phyloP scores from a whole-genome alignment of 1,284 basidiomycete species.

The Ustilago trichophora region DNA sequence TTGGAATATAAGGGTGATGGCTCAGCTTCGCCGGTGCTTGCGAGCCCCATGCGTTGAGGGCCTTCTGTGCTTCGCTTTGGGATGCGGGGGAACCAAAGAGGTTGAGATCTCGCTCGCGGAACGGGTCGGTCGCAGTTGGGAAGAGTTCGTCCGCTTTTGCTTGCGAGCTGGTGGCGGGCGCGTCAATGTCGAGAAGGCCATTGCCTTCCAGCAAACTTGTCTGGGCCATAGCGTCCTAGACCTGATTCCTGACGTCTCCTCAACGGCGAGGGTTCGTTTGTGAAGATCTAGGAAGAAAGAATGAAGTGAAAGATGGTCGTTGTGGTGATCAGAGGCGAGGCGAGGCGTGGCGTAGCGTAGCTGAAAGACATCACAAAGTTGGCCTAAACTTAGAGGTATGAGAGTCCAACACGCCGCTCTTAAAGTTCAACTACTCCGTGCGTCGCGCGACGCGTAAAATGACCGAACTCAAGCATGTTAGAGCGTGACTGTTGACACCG shows the following conservation, averaged over 20 bases:
- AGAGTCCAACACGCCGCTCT: conserved; percentile 28
- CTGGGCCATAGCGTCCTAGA: conserved; percentile 11
- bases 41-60: conserved; percentile 34
- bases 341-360: neutral
- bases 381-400: neutral
- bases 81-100: conserved; percentile 12
- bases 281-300: neutral
- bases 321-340: conserved; percentile 3
- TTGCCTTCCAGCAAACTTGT: conserved; percentile 26
- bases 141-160: conserved; percentile 31
- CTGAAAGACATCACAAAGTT: neutral
- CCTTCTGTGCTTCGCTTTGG: conserved; percentile 38
- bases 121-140: conserved; percentile 6
- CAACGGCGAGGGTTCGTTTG: neutral
- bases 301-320: neutral
- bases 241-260: neutral
- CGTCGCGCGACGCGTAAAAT: conserved; percentile 42
- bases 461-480: no score
- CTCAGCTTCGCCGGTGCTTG: conserved; percentile 13
- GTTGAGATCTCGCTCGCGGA: conserved; percentile 25
- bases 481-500: no score
- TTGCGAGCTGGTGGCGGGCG: conserved; percentile 7
- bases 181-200: conserved; percentile 34
- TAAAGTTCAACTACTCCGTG: conserved; percentile 2
- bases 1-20: neutral